Evolutionary conservation across 176 grass and related monocot genomes (phyloP).

Genomic region (Musa troglodytarum): DNA sequence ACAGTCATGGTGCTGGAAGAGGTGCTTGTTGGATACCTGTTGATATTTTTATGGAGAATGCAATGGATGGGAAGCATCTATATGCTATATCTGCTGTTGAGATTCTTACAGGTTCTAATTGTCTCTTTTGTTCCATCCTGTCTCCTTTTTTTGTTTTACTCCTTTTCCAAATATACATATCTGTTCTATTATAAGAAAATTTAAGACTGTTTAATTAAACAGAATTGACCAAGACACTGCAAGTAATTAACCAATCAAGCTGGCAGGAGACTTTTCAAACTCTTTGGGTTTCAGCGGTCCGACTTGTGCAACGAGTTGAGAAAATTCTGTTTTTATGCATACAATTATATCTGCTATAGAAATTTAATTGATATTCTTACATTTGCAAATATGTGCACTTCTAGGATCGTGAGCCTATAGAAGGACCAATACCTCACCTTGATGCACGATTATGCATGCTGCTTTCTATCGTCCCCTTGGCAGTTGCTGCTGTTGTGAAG

Average conservation of each 20-base stretch:
- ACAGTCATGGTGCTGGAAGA: constrained; percentile 50
- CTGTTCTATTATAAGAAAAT: not conserved
- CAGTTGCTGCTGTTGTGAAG: constrained; percentile 59
- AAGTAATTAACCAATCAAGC: constrained; percentile 77
- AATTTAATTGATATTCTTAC: not conserved
- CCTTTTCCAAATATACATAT: not conserved
- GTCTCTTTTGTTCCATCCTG: not conserved
- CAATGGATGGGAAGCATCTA: constrained; percentile 64
- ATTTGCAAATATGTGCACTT: constrained; percentile 4
- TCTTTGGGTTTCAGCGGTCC: constrained; percentile 89
- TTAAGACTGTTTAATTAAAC: constrained; percentile 19
- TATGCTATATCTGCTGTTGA: constrained; percentile 45
- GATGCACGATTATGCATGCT: constrained; percentile 82
- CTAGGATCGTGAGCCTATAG: constrained; percentile 73
- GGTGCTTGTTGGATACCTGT: constrained; percentile 61
- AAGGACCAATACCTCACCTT: constrained; percentile 81
- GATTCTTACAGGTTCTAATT: constrained; percentile 44
- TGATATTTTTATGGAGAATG: constrained; percentile 69
- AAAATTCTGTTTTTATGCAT: constrained; percentile 14
- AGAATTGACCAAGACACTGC: constrained; percentile 76
- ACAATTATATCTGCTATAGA: not conserved
- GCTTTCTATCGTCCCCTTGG: constrained; percentile 72
- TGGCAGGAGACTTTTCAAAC: constrained; percentile 99
- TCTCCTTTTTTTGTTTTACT: not conserved
- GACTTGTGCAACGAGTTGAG: constrained; percentile 82